Conservation (phyloP, 177 flowering plant genomes). For the Vitis hybrid region DNA sequence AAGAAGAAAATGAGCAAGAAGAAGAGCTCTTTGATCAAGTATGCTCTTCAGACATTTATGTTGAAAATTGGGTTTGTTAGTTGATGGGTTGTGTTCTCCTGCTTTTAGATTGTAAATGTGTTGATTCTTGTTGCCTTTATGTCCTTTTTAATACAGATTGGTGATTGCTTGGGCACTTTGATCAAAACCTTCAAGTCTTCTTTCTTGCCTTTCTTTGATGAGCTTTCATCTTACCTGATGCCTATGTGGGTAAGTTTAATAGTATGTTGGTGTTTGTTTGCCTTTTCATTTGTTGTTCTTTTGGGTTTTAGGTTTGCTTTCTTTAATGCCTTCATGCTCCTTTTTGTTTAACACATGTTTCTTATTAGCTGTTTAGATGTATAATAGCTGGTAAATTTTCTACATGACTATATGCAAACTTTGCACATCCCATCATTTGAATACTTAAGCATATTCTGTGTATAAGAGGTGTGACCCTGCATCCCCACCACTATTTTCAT, state of each 20-base stretch:
- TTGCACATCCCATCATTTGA: too few species aligned
- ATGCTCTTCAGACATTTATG: constrained; percentile 14
- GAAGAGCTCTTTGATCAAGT: constrained; percentile 99
- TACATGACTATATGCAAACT: too few species aligned
- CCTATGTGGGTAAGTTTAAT: constrained; percentile 93
- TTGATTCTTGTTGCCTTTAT: not conserved
- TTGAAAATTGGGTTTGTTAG: too few species aligned
- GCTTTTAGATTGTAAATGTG: too few species aligned
- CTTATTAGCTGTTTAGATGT: too few species aligned
- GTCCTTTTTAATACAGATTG: constrained; percentile 55
- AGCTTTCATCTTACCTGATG: constrained; percentile 69
- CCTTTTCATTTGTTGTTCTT: not conserved
- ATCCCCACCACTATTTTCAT: too few species aligned
- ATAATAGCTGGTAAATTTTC: too few species aligned
- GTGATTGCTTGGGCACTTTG: constrained; percentile 91
- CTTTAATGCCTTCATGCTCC: not conserved
- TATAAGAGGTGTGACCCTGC: too few species aligned
- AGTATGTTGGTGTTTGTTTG: not conserved
- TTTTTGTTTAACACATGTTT: too few species aligned
- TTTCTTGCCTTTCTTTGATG: constrained; percentile 97
- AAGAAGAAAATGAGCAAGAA: constrained; percentile 98
- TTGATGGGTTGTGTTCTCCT: too few species aligned
- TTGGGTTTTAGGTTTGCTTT: not conserved
- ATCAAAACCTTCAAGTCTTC: constrained; percentile 90
- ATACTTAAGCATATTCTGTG: too few species aligned